A percentile compares a stretch with the other conserved stretches of the same genome.
These are phyloP conservation scores for Fusarium armeniacum DNA, from an alignment of 2,329 filamentous ascomycete genomes.

Conservation along the genomic window DNA sequence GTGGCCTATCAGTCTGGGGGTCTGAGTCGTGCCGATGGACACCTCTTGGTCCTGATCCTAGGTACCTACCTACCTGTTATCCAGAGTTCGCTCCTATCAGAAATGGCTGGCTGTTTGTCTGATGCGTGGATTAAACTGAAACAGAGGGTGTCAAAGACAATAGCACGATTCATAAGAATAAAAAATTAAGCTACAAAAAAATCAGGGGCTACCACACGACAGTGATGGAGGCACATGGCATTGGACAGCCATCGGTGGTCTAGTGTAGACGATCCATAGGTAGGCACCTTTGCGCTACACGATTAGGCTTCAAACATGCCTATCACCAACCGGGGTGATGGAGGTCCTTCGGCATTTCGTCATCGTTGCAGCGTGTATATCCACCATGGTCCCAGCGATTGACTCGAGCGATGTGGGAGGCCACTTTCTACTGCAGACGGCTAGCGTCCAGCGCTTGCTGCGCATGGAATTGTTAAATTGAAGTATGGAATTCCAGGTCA, in stretches of 20 bases:
- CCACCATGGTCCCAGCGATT: conserved; percentile 20
- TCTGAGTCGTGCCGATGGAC: background rate
- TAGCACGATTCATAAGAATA: conserved; percentile 6
- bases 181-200: conserved; percentile 6
- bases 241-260: background rate
- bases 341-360: conserved; percentile 37
- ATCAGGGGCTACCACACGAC: conserved; percentile 21
- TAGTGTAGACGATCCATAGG: background rate
- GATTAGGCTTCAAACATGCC: conserved; percentile 13
- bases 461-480: conserved; percentile 27
- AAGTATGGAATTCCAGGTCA: conserved; percentile 8
- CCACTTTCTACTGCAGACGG: conserved; percentile 26
- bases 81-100: background rate
- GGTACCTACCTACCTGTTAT: background rate
- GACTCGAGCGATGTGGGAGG: conserved; percentile 9
- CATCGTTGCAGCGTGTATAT: conserved; percentile 20
- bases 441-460: conserved; percentile 34
- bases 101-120: background rate
- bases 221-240: background rate
- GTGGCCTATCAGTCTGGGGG: conserved; percentile 3
- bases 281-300: conserved; percentile 4
- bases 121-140: background rate
- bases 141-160: background rate
- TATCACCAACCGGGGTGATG: conserved; percentile 17
- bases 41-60: conserved; percentile 3